A percentile compares a stretch with the other conserved stretches of the same genome.
Evolutionary conservation across 805 yeast species (phyloP).

Genomic region (Myxozyma mucilagina): DNA sequence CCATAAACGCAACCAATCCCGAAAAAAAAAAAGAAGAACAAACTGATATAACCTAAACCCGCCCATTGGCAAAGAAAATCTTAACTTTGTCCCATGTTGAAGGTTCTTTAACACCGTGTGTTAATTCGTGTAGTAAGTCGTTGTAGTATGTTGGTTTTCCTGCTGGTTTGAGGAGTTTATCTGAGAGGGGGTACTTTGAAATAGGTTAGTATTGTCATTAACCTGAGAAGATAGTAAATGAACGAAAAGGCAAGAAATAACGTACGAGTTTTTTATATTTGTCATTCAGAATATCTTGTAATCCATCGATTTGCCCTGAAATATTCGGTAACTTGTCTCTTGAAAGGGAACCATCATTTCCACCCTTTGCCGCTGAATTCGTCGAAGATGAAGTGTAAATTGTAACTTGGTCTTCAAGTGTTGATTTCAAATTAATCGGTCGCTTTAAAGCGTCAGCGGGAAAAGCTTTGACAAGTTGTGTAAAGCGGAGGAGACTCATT

Average conservation of each 20-base stretch:
- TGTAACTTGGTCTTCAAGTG: slow-evolving; percentile 15
- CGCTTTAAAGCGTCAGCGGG: slow-evolving; percentile 23
- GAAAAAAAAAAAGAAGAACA: background rate
- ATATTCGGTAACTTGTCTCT: slow-evolving; percentile 9
- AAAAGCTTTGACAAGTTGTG: slow-evolving; percentile 19
- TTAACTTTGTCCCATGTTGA: slow-evolving; percentile 17
- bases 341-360: too few relatives aligned
- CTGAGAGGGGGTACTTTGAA: slow-evolving; percentile 29
- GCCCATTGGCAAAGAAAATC: slow-evolving; percentile 12
- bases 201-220: background rate
- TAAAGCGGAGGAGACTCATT: slow-evolving; percentile 11
- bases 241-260: background rate
- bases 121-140: slow-evolving; percentile 17
- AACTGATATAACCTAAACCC: background rate
- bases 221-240: background rate
- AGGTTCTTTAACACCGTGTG: slow-evolving; percentile 21
- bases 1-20: background rate
- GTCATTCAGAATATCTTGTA: slow-evolving; percentile 11
- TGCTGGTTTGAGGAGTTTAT: slow-evolving; percentile 29
- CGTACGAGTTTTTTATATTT: slow-evolving; percentile 14
- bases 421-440: slow-evolving; percentile 6
- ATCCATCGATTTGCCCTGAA: slow-evolving; percentile 9
- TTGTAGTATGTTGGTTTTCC: slow-evolving; percentile 33
- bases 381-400: too few relatives aligned
- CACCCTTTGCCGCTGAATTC: background rate